Percentiles rank a stretch among this genome's conserved stretches.
These are phyloP conservation scores for Fusarium guadeloupense DNA, from an alignment of 2,329 filamentous ascomycete species.

Conservation along the genomic window DNA sequence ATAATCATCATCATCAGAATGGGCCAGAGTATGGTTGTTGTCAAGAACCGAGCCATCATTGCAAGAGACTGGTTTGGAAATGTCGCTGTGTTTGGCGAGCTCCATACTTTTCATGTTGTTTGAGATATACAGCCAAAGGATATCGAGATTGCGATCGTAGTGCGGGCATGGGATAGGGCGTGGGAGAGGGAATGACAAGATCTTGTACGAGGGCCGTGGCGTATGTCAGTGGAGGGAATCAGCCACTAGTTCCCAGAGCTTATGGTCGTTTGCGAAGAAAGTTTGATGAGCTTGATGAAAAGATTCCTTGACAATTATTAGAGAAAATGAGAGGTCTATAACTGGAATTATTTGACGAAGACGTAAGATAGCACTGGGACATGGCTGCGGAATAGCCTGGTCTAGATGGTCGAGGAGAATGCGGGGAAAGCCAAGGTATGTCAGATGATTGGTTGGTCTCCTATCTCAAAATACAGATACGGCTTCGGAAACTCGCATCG, in stretches of 20 bases:
- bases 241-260: neutral
- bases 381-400: neutral
- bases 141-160: neutral
- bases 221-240: neutral
- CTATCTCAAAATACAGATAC: too few relatives aligned
- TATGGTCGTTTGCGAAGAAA: neutral
- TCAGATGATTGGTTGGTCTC: neutral
- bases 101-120: neutral
- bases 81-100: neutral
- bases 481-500: neutral
- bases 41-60: conserved; percentile 1
- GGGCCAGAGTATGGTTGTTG: neutral
- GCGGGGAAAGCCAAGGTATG: neutral
- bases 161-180: neutral
- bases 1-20: conserved; percentile 1
- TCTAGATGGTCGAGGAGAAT: conserved; percentile 4
- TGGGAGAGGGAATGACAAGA: neutral
- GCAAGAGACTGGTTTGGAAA: neutral
- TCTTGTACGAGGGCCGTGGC: neutral
- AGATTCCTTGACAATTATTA: neutral
- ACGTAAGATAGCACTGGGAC: neutral
- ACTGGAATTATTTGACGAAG: neutral
- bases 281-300: neutral
- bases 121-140: neutral
- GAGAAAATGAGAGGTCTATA: neutral